Evolutionary conservation across 2,329 filamentous ascomycete species (phyloP).

Genomic region (Monosporascus sp.): DNA sequence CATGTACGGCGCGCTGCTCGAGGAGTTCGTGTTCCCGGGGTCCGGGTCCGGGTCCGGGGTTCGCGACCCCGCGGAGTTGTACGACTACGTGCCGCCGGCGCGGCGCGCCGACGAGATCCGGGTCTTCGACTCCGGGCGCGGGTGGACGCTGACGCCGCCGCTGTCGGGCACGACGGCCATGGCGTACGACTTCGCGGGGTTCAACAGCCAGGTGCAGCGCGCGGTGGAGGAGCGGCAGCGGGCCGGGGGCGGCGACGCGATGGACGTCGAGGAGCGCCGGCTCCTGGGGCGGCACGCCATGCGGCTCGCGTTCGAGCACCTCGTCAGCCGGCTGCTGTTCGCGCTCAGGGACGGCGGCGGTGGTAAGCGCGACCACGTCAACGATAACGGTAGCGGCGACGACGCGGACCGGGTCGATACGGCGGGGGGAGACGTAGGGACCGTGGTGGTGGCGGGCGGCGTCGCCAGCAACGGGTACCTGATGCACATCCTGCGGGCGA

Average conservation of each 20-base stretch:
- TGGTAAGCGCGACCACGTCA: background rate
- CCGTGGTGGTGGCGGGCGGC: slow-evolving; percentile 81
- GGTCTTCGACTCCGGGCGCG: slow-evolving; percentile 32
- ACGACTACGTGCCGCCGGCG: slow-evolving; percentile 53
- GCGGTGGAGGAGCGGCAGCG: slow-evolving; percentile 33
- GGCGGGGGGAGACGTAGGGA: slow-evolving; percentile 35
- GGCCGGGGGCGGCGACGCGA: slow-evolving; percentile 21
- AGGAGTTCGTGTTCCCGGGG: slow-evolving; percentile 68
- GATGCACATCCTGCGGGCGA: slow-evolving; percentile 54
- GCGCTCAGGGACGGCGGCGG: slow-evolving; percentile 44
- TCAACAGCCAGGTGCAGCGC: slow-evolving; percentile 61
- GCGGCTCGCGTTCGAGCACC: slow-evolving; percentile 81
- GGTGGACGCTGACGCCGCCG: slow-evolving; percentile 67
- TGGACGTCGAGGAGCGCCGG: slow-evolving; percentile 57
- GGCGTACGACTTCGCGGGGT: slow-evolving; percentile 69
- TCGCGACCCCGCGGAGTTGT: slow-evolving; percentile 29
- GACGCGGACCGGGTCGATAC: slow-evolving; percentile 13
- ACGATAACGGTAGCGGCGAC: slow-evolving; percentile 17
- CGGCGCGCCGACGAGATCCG: slow-evolving; percentile 55
- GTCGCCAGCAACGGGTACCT: slow-evolving; percentile 84
- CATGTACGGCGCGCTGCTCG: slow-evolving; percentile 78
- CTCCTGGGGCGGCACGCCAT: slow-evolving; percentile 69
- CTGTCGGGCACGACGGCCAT: slow-evolving; percentile 54
- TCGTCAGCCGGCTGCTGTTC: slow-evolving; percentile 69
- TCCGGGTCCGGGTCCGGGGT: too few species aligned